A percentile compares a stretch with the other conserved stretches of the same genome.
phyloP scores from a whole-genome alignment of 1,284 basidiomycete species.

The Ustilago trichophora region DNA sequence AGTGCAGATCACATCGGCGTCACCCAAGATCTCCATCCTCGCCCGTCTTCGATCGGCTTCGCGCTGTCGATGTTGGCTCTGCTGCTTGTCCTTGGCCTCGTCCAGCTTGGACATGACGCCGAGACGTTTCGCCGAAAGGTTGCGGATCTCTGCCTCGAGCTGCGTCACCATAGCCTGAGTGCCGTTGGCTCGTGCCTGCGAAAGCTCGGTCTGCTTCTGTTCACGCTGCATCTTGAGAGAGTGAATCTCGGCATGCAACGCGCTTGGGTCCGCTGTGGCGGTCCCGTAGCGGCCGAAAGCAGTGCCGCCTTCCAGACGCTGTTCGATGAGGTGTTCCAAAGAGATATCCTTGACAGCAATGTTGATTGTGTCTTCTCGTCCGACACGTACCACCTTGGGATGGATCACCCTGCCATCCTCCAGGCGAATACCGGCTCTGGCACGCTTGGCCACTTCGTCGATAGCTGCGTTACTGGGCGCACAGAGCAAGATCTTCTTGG shows the following conservation, averaged over 20 bases:
- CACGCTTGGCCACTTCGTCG: constrained; percentile 89
- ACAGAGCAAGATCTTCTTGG: constrained; percentile 85
- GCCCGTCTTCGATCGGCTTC: constrained; percentile 54
- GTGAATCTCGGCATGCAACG: constrained; percentile 42
- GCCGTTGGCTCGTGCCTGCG: constrained; percentile 28
- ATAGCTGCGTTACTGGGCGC: constrained; percentile 99
- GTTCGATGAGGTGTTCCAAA: constrained; percentile 72
- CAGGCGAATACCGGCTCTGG: constrained; percentile 80
- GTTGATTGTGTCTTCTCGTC: constrained; percentile 81
- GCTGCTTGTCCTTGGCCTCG: constrained; percentile 56
- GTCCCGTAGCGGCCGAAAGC: constrained; percentile 18
- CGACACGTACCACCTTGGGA: constrained; percentile 88
- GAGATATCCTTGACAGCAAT: constrained; percentile 85
- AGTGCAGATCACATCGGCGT: constrained; percentile 89
- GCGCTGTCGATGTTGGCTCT: constrained; percentile 48
- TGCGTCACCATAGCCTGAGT: constrained; percentile 26
- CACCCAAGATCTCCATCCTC: constrained; percentile 62
- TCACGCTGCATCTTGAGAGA: constrained; percentile 50
- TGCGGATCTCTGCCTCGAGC: constrained; percentile 50
- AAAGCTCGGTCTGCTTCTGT: constrained; percentile 50
- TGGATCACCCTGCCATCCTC: constrained; percentile 72
- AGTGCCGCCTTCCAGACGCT: constrained; percentile 23
- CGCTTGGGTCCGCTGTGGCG: constrained; percentile 25
- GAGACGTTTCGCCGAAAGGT: constrained; percentile 43
- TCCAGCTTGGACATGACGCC: constrained; percentile 53